Conservation (phyloP, 768 basidiomycete genomes). For the Russula griseocarnosa region DNA sequence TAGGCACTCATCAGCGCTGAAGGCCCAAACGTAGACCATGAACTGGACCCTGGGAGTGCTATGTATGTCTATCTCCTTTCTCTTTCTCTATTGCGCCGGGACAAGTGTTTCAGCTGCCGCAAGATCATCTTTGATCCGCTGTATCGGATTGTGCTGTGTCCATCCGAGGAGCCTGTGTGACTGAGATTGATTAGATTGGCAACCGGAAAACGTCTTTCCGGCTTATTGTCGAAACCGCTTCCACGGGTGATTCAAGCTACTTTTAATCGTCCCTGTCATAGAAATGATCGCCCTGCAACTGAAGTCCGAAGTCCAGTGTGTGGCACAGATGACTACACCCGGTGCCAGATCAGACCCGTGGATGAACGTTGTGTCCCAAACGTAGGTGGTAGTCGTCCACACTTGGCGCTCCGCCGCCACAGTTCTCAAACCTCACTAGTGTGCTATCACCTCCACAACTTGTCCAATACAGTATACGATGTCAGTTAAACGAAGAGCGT, state of each 20-base stretch:
- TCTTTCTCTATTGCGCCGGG: too few relatives aligned
- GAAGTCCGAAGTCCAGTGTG: neutral
- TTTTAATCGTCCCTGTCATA: neutral
- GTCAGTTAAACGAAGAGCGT: neutral
- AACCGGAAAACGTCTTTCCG: neutral
- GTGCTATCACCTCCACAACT: neutral
- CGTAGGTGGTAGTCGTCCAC: neutral
- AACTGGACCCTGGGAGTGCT: neutral
- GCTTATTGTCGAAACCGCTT: neutral
- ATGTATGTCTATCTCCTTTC: neutral
- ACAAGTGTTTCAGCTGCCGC: neutral
- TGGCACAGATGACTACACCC: neutral
- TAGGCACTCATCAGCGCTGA: neutral
- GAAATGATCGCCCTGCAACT: neutral
- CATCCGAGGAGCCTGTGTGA: neutral
- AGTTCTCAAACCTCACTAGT: neutral
- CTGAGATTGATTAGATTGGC: conserved; percentile 1
- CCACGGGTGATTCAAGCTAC: neutral
- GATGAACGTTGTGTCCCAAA: neutral
- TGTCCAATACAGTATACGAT: neutral
- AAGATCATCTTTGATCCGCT: neutral
- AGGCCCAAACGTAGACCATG: neutral
- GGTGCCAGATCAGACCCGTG: neutral
- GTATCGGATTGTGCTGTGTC: neutral
- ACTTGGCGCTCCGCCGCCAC: too few relatives aligned